These are phyloP conservation scores for Candida nitratophila DNA, from an alignment of 805 yeast genomes.

Conservation along the genomic window DNA sequence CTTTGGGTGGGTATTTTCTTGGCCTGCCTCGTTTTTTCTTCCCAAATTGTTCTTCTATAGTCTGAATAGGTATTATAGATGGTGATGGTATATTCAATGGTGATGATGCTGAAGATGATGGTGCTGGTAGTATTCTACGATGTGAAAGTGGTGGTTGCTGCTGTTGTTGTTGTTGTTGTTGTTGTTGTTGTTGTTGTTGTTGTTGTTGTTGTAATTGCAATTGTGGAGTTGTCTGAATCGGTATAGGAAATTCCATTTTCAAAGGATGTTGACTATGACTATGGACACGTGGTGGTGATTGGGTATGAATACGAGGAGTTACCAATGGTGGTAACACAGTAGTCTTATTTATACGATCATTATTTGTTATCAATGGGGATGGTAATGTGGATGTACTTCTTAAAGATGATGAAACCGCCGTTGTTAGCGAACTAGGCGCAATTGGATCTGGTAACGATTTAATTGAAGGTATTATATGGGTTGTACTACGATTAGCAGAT, in stretches of 20 bases:
- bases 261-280: too few species aligned
- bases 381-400: not conserved
- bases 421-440: not conserved
- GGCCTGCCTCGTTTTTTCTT: conserved; percentile 21
- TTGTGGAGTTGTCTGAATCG: too few species aligned
- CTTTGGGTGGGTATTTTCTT: conserved; percentile 11
- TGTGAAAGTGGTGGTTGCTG: not conserved
- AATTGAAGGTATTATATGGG: not conserved
- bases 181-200: not conserved
- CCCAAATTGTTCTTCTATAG: not conserved
- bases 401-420: not conserved
- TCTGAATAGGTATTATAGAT: not conserved
- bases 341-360: not conserved
- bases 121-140: too few species aligned
- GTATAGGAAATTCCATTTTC: too few species aligned
- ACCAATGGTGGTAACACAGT: not conserved
- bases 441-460: not conserved
- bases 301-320: not conserved
- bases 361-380: not conserved
- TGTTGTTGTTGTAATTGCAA: not conserved
- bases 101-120: not conserved
- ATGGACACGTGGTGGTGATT: too few species aligned
- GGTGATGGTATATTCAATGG: too few species aligned
- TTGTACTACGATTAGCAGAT: not conserved
- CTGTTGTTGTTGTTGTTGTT: not conserved